Conservation (phyloP, 495 filamentous ascomycete genomes). For the Podospora didyma region DNA sequence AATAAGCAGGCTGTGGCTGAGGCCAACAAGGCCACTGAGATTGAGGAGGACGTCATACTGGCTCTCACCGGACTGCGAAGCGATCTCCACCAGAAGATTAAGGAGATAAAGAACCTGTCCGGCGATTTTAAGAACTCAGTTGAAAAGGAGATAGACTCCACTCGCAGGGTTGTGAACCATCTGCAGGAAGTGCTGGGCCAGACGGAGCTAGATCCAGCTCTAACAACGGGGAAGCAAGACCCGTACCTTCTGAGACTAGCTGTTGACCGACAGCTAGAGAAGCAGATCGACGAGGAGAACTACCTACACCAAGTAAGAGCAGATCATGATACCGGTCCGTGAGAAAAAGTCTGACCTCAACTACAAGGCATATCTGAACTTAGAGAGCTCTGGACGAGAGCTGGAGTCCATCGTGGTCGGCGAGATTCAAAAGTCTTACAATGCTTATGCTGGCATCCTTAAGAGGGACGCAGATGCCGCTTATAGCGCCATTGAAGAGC, state of each 20-base stretch:
- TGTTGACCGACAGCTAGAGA: constrained; percentile 84
- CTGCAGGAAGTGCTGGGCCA: constrained; percentile 77
- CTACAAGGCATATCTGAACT: constrained; percentile 80
- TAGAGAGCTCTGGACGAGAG: constrained; percentile 91
- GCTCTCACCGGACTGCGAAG: constrained; percentile 80
- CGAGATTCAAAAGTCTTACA: constrained; percentile 97
- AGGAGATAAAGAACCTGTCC: constrained; percentile 89
- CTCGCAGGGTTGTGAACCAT: constrained; percentile 65
- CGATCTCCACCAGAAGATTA: constrained; percentile 91
- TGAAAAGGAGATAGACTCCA: constrained; percentile 72
- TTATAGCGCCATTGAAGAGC: constrained; percentile 71
- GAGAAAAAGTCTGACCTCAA: neutral
- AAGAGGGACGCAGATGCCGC: constrained; percentile 83
- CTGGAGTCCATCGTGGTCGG: constrained; percentile 92
- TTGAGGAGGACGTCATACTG: constrained; percentile 85
- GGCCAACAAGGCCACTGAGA: constrained; percentile 83
- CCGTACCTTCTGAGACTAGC: constrained; percentile 80
- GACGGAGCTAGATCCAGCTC: constrained; percentile 69
- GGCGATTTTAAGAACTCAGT: constrained; percentile 93
- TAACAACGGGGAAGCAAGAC: constrained; percentile 78
- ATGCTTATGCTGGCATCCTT: constrained; percentile 82
- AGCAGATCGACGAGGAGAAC: constrained; percentile 94
- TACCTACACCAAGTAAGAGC: constrained; percentile 78
- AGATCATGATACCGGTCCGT: neutral
- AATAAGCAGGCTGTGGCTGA: constrained; percentile 78